These are phyloP conservation scores for Phytophthora parvispora DNA, from an alignment of 352 stramenopile species.

Conservation along the genomic window DNA sequence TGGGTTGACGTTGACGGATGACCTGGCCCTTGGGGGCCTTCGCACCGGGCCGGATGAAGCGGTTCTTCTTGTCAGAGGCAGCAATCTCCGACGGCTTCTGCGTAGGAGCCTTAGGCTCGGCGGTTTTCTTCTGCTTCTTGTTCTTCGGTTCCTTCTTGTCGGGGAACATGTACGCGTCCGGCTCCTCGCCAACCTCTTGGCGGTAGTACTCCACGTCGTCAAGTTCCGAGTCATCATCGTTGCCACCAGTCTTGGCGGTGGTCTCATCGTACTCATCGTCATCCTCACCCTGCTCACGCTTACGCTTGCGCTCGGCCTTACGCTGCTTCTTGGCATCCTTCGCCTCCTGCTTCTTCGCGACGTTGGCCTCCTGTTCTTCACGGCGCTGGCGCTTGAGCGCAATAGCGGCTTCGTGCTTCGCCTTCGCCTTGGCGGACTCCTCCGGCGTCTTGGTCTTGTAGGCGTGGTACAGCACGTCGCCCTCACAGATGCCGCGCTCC, in stretches of 20 bases:
- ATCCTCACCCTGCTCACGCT: slow-evolving; percentile 56
- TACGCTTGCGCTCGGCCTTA: slow-evolving; percentile 71
- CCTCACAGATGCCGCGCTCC: slow-evolving; percentile 96
- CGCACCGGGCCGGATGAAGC: slow-evolving; percentile 51
- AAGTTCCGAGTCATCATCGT: slow-evolving; percentile 69
- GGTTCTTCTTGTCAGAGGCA: slow-evolving; percentile 71
- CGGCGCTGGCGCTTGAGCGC: slow-evolving; percentile 88
- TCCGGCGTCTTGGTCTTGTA: slow-evolving; percentile 91
- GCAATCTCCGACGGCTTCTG: slow-evolving; percentile 74
- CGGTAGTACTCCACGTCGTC: slow-evolving; percentile 89
- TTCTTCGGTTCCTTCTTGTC: slow-evolving; percentile 43
- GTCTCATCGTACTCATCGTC: slow-evolving; percentile 58
- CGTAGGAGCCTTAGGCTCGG: slow-evolving; percentile 16
- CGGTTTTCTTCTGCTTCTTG: slow-evolving; percentile 60
- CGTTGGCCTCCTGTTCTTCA: slow-evolving; percentile 92
- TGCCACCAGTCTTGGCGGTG: slow-evolving; percentile 33
- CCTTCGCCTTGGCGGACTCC: slow-evolving; percentile 84
- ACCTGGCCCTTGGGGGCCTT: slow-evolving; percentile 65
- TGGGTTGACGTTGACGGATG: slow-evolving; percentile 64
- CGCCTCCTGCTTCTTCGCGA: slow-evolving; percentile 88
- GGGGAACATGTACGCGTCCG: slow-evolving; percentile 84
- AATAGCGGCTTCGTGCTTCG: slow-evolving; percentile 73
- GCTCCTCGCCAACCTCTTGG: slow-evolving; percentile 85
- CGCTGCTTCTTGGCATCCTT: slow-evolving; percentile 85
- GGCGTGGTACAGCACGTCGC: slow-evolving; percentile 98